phyloP scores from a whole-genome alignment of 306 rosid species.

The Cucurbita pepo region DNA sequence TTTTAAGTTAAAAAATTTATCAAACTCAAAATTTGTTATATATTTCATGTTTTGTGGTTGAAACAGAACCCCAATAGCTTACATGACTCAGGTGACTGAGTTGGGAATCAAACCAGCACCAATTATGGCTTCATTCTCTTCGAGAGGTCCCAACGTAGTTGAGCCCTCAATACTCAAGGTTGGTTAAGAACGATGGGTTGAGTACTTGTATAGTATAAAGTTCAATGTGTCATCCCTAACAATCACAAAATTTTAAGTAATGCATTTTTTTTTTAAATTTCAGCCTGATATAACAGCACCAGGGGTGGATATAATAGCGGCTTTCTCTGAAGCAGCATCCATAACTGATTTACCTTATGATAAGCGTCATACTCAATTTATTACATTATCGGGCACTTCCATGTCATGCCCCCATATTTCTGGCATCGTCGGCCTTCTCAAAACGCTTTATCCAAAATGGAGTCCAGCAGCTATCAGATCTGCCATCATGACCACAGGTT shows the following conservation, averaged over 20 bases:
- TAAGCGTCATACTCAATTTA: background rate
- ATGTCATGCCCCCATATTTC: slow-evolving; percentile 12
- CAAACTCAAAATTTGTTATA: no score
- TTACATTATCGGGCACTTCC: slow-evolving; percentile 3
- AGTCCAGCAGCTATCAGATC: slow-evolving; percentile 12
- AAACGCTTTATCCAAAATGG: slow-evolving; percentile 5
- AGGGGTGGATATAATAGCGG: slow-evolving; percentile 2
- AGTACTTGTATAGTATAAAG: no score
- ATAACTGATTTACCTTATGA: background rate
- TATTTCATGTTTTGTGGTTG: no score
- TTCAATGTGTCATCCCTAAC: no score
- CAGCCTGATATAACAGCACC: slow-evolving; percentile 12
- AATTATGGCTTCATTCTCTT: background rate
- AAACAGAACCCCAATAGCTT: background rate
- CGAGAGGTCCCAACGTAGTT: slow-evolving; percentile 1
- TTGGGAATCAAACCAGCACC: background rate
- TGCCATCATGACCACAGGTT: slow-evolving; percentile 11
- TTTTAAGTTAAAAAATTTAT: no score
- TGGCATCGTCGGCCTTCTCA: slow-evolving; percentile 5
- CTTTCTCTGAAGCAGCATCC: background rate
- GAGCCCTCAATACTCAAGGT: background rate
- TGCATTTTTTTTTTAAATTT: background rate
- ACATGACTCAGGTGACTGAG: background rate
- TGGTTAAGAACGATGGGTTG: no score
- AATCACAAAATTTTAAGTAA: background rate